Conservation (phyloP, 73 alveolate genomes). For the Paramecium caudatum region DNA sequence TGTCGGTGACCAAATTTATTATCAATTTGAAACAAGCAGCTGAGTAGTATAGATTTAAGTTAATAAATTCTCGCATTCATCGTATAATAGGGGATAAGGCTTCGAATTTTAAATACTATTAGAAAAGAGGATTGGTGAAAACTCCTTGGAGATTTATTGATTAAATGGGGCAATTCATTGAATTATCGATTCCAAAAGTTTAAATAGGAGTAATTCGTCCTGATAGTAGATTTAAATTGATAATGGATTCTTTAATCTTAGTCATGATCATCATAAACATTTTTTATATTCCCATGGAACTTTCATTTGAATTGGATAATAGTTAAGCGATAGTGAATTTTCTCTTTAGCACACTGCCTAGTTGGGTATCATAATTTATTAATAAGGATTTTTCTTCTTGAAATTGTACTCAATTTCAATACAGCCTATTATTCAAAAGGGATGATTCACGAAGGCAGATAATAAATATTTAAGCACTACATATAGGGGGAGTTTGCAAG, state of each 20-base stretch:
- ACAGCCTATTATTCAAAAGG: slow-evolving; percentile 52
- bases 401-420: slow-evolving; percentile 35
- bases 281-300: slow-evolving; percentile 32
- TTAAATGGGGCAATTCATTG: not conserved
- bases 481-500: slow-evolving; percentile 17
- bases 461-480: slow-evolving; percentile 30
- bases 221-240: slow-evolving; percentile 19
- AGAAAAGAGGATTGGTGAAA: slow-evolving; percentile 37
- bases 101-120: slow-evolving; percentile 15
- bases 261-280: slow-evolving; percentile 30
- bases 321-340: not conserved
- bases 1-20: slow-evolving; percentile 21
- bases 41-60: slow-evolving; percentile 45
- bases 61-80: slow-evolving; percentile 45
- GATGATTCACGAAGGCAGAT: slow-evolving; percentile 57
- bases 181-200: not conserved
- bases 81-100: slow-evolving; percentile 42
- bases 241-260: not conserved
- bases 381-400: slow-evolving; percentile 26
- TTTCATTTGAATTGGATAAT: not conserved
- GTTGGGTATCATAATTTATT: slow-evolving; percentile 52
- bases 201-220: slow-evolving; percentile 8
- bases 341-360: slow-evolving; percentile 36
- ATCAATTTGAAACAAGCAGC: slow-evolving; percentile 57
- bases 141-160: not conserved